Evolutionary conservation across 1,284 basidiomycete genomes (phyloP).

Genomic region (Cryptococcus jaspeensis): DNA sequence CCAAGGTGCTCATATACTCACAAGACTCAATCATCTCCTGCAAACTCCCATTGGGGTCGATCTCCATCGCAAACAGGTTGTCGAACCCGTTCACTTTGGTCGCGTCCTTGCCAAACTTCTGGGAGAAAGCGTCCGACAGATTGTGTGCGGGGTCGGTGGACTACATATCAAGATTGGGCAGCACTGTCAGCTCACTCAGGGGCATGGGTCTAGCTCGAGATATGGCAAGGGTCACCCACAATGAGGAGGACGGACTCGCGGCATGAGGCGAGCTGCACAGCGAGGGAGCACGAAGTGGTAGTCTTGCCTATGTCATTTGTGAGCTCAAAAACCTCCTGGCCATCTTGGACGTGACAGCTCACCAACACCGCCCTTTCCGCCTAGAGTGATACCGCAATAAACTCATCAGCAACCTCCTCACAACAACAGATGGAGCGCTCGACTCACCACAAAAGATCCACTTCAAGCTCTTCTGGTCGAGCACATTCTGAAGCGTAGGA

Average conservation of each 20-base stretch:
- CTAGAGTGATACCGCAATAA: conserved; percentile 53
- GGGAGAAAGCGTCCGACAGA: conserved; percentile 95
- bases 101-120: conserved; percentile 99
- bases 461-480: conserved; percentile 83
- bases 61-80: conserved; percentile 98
- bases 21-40: conserved; percentile 99
- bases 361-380: conserved; percentile 94
- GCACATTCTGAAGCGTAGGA: conserved; percentile 81
- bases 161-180: conserved; percentile 58
- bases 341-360: conserved; percentile 45
- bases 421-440: background rate
- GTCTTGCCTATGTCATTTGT: conserved; percentile 71
- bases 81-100: conserved; percentile 98
- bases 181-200: conserved; percentile 1
- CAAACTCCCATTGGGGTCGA: conserved; percentile 93
- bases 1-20: conserved; percentile 56
- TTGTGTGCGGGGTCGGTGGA: conserved; percentile 99
- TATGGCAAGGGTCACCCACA: conserved; percentile 57
- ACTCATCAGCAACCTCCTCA: background rate
- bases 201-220: background rate
- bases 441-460: conserved; percentile 92
- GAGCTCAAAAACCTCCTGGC: background rate
- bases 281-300: conserved; percentile 90
- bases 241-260: conserved; percentile 91
- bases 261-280: conserved; percentile 83